A percentile compares a stretch with the other conserved stretches of the same genome.
These are phyloP conservation scores for Cladosporium sp. DNA, from an alignment of 2,329 filamentous ascomycete species.

Conservation along the genomic window DNA sequence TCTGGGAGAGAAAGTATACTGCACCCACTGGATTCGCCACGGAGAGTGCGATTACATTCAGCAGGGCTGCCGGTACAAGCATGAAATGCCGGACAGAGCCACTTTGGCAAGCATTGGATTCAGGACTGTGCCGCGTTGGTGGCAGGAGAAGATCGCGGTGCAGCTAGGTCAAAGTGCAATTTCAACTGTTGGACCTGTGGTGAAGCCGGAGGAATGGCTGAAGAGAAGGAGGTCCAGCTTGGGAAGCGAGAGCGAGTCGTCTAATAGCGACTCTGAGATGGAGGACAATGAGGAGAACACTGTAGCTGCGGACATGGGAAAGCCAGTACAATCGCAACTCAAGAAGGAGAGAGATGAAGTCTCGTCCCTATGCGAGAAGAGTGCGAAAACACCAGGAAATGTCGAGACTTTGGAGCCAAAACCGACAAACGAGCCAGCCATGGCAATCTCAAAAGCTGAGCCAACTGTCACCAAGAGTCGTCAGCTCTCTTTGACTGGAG, in stretches of 20 bases:
- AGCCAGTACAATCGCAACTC: not conserved
- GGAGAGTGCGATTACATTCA: conserved; percentile 82
- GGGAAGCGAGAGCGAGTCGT: not conserved
- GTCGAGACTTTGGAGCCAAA: no score
- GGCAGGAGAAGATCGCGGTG: conserved; percentile 43
- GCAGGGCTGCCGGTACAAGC: conserved; percentile 83
- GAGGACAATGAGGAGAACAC: not conserved
- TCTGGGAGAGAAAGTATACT: conserved; percentile 66
- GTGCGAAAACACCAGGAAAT: no score
- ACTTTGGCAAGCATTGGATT: conserved; percentile 69
- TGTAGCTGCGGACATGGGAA: not conserved
- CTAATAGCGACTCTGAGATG: not conserved
- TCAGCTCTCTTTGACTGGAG: not conserved
- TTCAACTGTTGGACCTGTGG: conserved; percentile 14
- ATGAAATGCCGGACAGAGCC: conserved; percentile 76
- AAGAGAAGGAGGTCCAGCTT: conserved; percentile 16
- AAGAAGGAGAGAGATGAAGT: no score
- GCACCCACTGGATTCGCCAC: conserved; percentile 84
- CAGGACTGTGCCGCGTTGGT: conserved; percentile 53
- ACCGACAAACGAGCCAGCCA: no score
- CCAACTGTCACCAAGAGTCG: not conserved
- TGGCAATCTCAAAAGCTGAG: not conserved
- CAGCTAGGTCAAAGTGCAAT: conserved; percentile 18
- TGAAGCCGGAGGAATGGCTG: conserved; percentile 23
- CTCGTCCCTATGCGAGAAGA: no score